Evolutionary conservation across 176 grass and related monocot species (phyloP).

Genomic region (Microstegium vimineum): DNA sequence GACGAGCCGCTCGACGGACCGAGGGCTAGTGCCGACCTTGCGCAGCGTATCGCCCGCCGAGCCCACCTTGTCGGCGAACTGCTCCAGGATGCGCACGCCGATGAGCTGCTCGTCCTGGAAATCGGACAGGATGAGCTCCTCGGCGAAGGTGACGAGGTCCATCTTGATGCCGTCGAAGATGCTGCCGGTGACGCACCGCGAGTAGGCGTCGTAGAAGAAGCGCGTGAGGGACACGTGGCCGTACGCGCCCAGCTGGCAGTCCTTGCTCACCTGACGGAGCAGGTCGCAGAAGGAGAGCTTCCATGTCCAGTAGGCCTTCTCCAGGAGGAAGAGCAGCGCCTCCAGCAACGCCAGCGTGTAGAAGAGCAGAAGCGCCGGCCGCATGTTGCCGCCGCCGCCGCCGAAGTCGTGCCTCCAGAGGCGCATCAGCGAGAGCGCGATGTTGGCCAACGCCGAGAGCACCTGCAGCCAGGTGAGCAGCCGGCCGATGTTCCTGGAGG

Average conservation of each 20-base stretch:
- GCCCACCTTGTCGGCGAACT: conserved; percentile 1
- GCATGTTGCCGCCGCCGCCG: not conserved
- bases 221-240: conserved; percentile 38
- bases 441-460: not conserved
- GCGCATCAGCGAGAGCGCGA: not conserved
- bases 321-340: not conserved
- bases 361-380: not conserved
- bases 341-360: not conserved
- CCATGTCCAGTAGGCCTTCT: not conserved
- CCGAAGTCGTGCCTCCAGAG: not conserved
- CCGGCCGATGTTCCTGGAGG: not conserved
- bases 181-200: conserved; percentile 41
- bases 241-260: conserved; percentile 39
- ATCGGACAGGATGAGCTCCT: conserved; percentile 50
- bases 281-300: conserved; percentile 21
- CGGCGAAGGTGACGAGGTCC: conserved; percentile 57
- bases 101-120: conserved; percentile 70
- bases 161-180: conserved; percentile 68
- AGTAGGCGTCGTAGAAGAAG: conserved; percentile 79
- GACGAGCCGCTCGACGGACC: not conserved
- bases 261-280: conserved; percentile 20
- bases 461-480: not conserved
- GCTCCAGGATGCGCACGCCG: conserved; percentile 43
- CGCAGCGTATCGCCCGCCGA: not conserved
- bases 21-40: not conserved